phyloP scores from a whole-genome alignment of 2,329 filamentous ascomycete species.

The Phoma sp. region DNA sequence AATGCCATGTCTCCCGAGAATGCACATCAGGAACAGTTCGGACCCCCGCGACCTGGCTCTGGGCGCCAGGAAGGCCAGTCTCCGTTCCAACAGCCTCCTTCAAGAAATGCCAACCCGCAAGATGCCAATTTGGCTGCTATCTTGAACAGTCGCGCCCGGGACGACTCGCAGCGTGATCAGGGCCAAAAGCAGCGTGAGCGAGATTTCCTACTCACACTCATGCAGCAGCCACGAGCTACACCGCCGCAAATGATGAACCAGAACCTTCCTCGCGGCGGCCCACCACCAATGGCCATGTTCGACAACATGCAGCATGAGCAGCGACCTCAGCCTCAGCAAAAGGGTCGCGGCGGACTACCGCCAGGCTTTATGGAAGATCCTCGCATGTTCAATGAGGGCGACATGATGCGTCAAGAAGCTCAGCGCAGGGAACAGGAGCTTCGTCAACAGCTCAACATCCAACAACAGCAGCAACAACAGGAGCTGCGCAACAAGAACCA shows the following conservation, averaged over 20 bases:
- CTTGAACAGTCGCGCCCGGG: constrained; percentile 50
- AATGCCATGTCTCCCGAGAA: constrained; percentile 47
- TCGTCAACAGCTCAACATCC: constrained; percentile 33
- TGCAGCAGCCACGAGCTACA: constrained; percentile 65
- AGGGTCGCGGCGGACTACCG: constrained; percentile 46
- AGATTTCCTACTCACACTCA: constrained; percentile 86
- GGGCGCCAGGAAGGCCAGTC: constrained; percentile 42
- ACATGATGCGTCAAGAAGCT: constrained; percentile 43
- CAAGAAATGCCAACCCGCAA: constrained; percentile 40
- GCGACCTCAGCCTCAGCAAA: constrained; percentile 47
- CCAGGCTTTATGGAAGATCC: constrained; percentile 49
- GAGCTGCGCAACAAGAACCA: constrained; percentile 43
- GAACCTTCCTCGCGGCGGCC: constrained; percentile 46
- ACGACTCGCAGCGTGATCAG: constrained; percentile 47
- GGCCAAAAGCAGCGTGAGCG: constrained; percentile 67
- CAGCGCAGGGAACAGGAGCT: constrained; percentile 42
- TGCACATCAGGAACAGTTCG: constrained; percentile 39
- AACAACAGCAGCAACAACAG: constrained; percentile 42
- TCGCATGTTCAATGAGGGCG: constrained; percentile 42
- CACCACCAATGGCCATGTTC: constrained; percentile 43
- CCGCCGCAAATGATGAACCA: constrained; percentile 45
- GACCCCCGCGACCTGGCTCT: constrained; percentile 40
- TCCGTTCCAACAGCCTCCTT: constrained; percentile 39
- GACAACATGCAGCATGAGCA: constrained; percentile 40
- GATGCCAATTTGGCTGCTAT: constrained; percentile 45